Base-by-base conservation (phyloP, 2,329 filamentous ascomycete genomes). In the Xylaria polymorpha region DNA sequence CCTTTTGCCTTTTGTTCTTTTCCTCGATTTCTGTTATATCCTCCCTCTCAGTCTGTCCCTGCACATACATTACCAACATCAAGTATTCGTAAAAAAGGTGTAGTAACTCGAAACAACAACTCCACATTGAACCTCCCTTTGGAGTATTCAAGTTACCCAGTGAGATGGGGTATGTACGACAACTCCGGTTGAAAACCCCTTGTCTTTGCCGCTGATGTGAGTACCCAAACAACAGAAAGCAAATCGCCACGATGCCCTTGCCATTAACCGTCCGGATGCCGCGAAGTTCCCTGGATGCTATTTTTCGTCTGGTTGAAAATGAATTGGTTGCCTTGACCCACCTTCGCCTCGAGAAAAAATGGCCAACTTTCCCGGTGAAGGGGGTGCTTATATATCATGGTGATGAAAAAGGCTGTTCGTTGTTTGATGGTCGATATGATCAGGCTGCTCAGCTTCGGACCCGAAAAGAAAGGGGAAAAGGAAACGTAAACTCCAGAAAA, bases 191-290 rank as follows among this genome's bases (percentile, higher is more conserved):
- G 53, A 58, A 66, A 68, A 50, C 29, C 44, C 56, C 29, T 61
- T 50, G 55, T 58, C 61, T 65, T 63, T 63, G 67, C 69, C 60
- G 62, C 62, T 71, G 61, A 57, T 68, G 55, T 58, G 53, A 63
- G 55, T 70, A 70, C 67, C 70, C 64, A 71, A 71, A 66, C 57
- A 70, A 65, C 58, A 64, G 63, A 72, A 72, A 73, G 66, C 71
- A 72, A 68, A 73, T 73, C 69, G 63, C 72, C 71, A 67, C 67
- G 55, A 72, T 77, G 71, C 71, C 74, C 67, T 71, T 70, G 68
- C 67, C 71, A 71, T 67, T 68, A 72, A 68, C 73, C 75, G 67
- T 71, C 68, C 70, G 67, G 43, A 73, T 74, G 69, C 71, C 68
- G 53, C 69, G 61, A 61, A 63, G 50, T 73, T 71, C 69, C 71